Evolutionary conservation across 78 protist genomes (phyloP).

Genomic region (Cavenderia fasciculata): DNA sequence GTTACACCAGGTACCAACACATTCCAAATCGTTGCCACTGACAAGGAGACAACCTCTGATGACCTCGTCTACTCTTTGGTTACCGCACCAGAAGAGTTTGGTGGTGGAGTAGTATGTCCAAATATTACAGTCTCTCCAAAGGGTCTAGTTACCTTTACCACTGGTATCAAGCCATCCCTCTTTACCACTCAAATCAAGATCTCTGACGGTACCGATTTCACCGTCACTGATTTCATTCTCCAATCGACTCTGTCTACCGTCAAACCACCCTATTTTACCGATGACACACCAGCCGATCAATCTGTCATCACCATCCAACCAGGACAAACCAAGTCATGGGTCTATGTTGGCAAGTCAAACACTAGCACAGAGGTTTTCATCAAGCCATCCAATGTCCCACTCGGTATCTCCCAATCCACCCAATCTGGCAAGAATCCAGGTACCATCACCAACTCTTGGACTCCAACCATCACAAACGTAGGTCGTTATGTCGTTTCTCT

Average conservation of each 20-base stretch:
- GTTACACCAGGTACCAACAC: not conserved
- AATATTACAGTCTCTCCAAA: no score
- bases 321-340: not conserved
- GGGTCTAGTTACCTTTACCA: slow-evolving; percentile 43
- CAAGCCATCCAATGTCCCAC: slow-evolving; percentile 8
- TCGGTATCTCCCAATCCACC: not conserved
- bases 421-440: not conserved
- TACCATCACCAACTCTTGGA: not conserved
- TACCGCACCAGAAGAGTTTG: not conserved
- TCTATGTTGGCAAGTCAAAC: not conserved
- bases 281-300: not conserved
- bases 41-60: not conserved
- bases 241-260: not conserved
- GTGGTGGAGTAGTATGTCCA: no score
- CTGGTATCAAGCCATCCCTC: not conserved
- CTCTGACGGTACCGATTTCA: not conserved
- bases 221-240: slow-evolving; percentile 59
- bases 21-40: slow-evolving; percentile 23
- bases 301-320: not conserved
- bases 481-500: slow-evolving; percentile 20
- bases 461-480: not conserved
- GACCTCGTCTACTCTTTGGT: not conserved
- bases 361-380: not conserved
- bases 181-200: slow-evolving; percentile 23
- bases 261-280: not conserved